Evolutionary conservation across 1,139 yeast species (phyloP).

Genomic region (Meyerozyma smithsonii): DNA sequence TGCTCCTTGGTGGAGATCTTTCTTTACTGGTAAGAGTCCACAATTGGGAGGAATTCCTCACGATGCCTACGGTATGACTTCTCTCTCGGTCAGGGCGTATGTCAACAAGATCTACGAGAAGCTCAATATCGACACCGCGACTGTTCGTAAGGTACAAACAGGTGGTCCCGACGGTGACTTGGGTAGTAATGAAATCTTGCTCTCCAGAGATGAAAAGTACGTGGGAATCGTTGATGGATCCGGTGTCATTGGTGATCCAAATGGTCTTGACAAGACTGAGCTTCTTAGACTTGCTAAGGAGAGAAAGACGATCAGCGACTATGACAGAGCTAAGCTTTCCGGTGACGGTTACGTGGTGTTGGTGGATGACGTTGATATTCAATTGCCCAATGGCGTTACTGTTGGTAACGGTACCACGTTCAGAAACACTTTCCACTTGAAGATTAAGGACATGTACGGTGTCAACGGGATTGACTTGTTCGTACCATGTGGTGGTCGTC

Average conservation of each 20-base stretch:
- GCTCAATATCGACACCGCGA: slow-evolving; percentile 52
- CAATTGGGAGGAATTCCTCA: slow-evolving; percentile 96
- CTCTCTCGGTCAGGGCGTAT: slow-evolving; percentile 88
- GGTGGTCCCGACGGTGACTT: slow-evolving; percentile 99
- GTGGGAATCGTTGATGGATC: slow-evolving; percentile 93
- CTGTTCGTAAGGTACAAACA: slow-evolving; percentile 80
- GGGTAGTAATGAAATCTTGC: slow-evolving; percentile 89
- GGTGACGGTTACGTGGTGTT: slow-evolving; percentile 74
- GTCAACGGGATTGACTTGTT: slow-evolving; percentile 65
- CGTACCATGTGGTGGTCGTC: slow-evolving; percentile 99
- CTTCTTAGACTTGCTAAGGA: slow-evolving; percentile 71
- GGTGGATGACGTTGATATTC: slow-evolving; percentile 80
- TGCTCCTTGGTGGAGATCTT: slow-evolving; percentile 99
- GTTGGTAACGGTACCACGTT: slow-evolving; percentile 86
- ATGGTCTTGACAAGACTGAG: slow-evolving; percentile 80
- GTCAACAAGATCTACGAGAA: slow-evolving; percentile 87
- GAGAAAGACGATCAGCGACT: slow-evolving; percentile 72
- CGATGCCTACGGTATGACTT: slow-evolving; percentile 97
- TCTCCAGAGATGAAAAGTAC: slow-evolving; percentile 77
- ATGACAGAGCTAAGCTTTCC: slow-evolving; percentile 63
- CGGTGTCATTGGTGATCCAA: slow-evolving; percentile 89
- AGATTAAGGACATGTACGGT: slow-evolving; percentile 61
- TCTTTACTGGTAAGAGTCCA: slow-evolving; percentile 94
- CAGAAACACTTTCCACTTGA: slow-evolving; percentile 86
- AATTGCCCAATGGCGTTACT: slow-evolving; percentile 69